phyloP scores from a whole-genome alignment of 163 green algal genomes.

The Coccomyxa subellipsoidea region DNA sequence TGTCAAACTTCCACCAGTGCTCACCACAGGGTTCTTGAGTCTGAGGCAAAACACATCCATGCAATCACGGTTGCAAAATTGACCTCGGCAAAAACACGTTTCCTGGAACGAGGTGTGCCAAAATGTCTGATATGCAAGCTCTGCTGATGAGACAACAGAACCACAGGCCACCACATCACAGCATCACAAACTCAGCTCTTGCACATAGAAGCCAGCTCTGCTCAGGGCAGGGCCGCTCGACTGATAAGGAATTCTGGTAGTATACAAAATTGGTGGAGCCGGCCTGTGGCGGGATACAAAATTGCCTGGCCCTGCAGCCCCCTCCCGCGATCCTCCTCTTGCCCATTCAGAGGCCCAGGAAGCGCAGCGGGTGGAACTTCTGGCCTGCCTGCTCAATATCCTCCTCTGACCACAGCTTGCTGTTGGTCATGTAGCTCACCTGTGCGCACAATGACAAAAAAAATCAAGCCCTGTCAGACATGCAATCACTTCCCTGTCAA shows the following conservation, averaged over 20 bases:
- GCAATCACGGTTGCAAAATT: background rate
- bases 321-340: background rate
- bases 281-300: background rate
- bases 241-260: background rate
- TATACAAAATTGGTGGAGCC: background rate
- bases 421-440: slow-evolving; percentile 13
- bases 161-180: too few species aligned
- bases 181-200: background rate
- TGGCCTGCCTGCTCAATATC: background rate
- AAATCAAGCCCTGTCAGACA: background rate
- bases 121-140: background rate
- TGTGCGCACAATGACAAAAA: background rate
- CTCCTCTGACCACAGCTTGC: slow-evolving; percentile 10
- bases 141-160: background rate
- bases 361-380: slow-evolving; percentile 1
- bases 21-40: background rate
- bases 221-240: background rate
- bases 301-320: background rate
- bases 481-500: background rate
- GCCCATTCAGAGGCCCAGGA: background rate
- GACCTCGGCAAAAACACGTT: background rate
- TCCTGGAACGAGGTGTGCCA: background rate
- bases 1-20: background rate
- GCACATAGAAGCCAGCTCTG: background rate
- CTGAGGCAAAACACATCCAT: background rate